These are phyloP conservation scores for Ustilago bromivora DNA, from an alignment of 1,284 basidiomycete genomes.

Conservation along the genomic window DNA sequence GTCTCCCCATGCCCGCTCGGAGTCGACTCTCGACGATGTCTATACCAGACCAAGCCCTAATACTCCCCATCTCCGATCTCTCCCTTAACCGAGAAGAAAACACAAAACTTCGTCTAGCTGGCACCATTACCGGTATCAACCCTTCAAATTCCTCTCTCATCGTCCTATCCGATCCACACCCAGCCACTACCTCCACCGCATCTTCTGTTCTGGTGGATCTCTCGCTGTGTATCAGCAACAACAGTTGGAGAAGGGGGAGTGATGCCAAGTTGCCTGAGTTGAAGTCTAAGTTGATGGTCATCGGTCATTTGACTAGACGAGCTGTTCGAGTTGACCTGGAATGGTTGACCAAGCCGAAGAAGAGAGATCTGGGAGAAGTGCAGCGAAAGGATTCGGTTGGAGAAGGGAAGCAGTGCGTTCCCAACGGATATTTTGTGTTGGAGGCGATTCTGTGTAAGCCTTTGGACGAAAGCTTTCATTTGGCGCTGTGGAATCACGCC, in stretches of 20 bases:
- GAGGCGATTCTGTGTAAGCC: conserved; percentile 30
- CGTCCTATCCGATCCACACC: conserved; percentile 21
- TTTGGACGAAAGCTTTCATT: conserved; percentile 23
- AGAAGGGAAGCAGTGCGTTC: background rate
- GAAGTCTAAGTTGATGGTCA: conserved; percentile 30
- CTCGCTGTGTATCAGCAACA: conserved; percentile 18
- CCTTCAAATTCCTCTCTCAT: conserved; percentile 16
- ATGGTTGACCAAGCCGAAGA: background rate
- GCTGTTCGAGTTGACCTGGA: background rate
- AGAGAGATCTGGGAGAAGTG: background rate
- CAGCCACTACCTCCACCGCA: background rate
- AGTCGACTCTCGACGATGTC: conserved; percentile 13
- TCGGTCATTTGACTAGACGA: conserved; percentile 20
- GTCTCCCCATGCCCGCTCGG: too few relatives aligned
- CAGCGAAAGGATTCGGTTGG: background rate
- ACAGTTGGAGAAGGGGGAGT: background rate
- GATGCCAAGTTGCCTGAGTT: conserved; percentile 17
- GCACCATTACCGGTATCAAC: conserved; percentile 26
- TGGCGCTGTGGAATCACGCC: conserved; percentile 33
- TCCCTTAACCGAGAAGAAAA: conserved; percentile 13
- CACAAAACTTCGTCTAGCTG: conserved; percentile 36
- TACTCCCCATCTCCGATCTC: conserved; percentile 42
- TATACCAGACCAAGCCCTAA: conserved; percentile 11
- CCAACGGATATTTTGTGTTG: conserved; percentile 33
- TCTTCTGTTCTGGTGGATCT: conserved; percentile 33